Evolutionary conservation across 2,329 filamentous ascomycete genomes (phyloP).

Genomic region (Talaromyces sp.): DNA sequence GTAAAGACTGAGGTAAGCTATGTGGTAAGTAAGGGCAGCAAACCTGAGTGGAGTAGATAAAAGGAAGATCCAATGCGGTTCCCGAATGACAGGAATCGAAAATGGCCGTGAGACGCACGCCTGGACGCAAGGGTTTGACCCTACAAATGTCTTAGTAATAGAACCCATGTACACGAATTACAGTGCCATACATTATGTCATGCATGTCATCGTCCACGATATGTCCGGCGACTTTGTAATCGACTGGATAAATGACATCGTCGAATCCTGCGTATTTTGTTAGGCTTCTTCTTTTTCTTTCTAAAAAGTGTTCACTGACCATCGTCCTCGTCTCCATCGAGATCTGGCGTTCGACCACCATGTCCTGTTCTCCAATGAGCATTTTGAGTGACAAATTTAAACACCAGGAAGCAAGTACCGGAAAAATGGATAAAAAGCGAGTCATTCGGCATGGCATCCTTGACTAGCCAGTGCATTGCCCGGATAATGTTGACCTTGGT

Average conservation of each 20-base stretch:
- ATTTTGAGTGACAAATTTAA: not conserved
- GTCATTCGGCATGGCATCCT: conserved; percentile 85
- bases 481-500: conserved; percentile 91
- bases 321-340: conserved; percentile 72
- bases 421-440: conserved; percentile 97
- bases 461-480: conserved; percentile 98
- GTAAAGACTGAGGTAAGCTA: not conserved
- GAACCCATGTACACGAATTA: not conserved
- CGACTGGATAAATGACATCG: conserved; percentile 73
- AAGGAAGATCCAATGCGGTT: conserved; percentile 62
- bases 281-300: not conserved
- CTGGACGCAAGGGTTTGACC: conserved; percentile 71
- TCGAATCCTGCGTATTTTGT: conserved; percentile 52
- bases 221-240: conserved; percentile 63
- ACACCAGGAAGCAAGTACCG: conserved; percentile 47
- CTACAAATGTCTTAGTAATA: conserved; percentile 10
- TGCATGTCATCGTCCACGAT: conserved; percentile 78
- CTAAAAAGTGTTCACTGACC: conserved; percentile 24
- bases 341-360: conserved; percentile 67
- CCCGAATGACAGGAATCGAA: conserved; percentile 66
- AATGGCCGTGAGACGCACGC: conserved; percentile 71
- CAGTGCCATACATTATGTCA: conserved; percentile 50
- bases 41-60: conserved; percentile 59
- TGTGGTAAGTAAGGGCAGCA: not conserved
- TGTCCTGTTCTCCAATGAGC: conserved; percentile 48